Evolutionary conservation across 2,329 filamentous ascomycete species (phyloP), one percentile per base, ranked within the genome.

Genomic region (Pyrenophora teres): DNA sequence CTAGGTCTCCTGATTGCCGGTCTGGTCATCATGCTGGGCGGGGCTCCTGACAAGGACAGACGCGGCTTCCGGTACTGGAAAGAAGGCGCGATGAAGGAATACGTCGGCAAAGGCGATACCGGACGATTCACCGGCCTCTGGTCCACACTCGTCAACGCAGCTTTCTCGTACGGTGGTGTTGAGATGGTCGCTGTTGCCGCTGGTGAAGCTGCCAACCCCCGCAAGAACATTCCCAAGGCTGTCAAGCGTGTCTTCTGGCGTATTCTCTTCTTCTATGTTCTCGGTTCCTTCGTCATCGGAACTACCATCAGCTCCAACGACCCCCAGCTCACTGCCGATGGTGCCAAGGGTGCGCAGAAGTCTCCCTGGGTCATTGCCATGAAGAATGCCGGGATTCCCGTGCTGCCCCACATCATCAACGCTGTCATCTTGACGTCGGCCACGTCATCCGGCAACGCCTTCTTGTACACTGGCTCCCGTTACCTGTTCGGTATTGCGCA

Each of bases 371-470:
- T 92, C 52, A 89, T 92, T 56, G 89, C 88, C 15, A 85, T 87
- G 32, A 79, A 81, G 9, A 81, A 83, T 25, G 88, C 88, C 2
- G 84, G 86, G 0, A 86, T 92, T 50, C 79, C 77, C 4, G 86
- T 81, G 6, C 81, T 92, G 4, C 86, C 87, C 0, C 85, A 84
- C 5, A 82, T 92, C 47, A 86, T 92, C 73, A 93, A 93, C 69
- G 88, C 87, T 31, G 79, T 92, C 21, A 86, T 92, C 60, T 80
- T 92, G 59, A 89, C 86, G 0, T 88, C 86, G 0, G 87, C 86
- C 0, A 87, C 84, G 74, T 90, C 87, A 0, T 81, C 87, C 0
- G 85, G 83, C 0, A 91, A 91, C 60, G 84, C 87, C 59, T 83
- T 81, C 64, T 76, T 92, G 45, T 80, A 80, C 62, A 77, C 78